Evolutionary conservation across 805 yeast species (phyloP).

Genomic region (Helenozyma baotianmanensis): DNA sequence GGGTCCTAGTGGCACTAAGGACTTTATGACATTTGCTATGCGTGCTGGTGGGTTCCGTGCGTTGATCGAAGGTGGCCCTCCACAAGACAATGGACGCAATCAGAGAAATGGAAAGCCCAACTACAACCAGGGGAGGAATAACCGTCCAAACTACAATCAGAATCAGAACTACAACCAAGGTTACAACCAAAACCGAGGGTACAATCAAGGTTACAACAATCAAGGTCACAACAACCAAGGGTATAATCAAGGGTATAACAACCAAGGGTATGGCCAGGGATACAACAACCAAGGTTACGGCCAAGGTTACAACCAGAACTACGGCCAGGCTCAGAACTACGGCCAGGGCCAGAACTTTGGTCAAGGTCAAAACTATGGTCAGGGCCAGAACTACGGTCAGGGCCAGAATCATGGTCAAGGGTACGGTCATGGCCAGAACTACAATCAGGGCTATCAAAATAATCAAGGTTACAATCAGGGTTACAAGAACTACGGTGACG

Average conservation of each 20-base stretch:
- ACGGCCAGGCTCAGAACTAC: no score
- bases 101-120: slow-evolving; percentile 5
- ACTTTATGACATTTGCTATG: slow-evolving; percentile 26
- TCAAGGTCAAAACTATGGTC: not conserved
- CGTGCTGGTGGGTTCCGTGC: slow-evolving; percentile 39
- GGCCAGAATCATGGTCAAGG: not conserved
- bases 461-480: slow-evolving; percentile 6
- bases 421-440: not conserved
- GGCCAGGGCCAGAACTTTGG: slow-evolving; percentile 3
- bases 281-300: slow-evolving; percentile 1
- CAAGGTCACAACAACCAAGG: slow-evolving; percentile 1
- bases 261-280: slow-evolving; percentile 5
- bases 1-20: slow-evolving; percentile 37
- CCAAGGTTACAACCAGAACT: not conserved
- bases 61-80: slow-evolving; percentile 12
- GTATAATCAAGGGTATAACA: slow-evolving; percentile 2
- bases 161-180: slow-evolving; percentile 1
- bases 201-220: slow-evolving; percentile 16
- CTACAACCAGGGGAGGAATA: slow-evolving; percentile 7
- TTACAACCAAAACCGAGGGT: slow-evolving; percentile 6
- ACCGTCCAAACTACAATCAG: slow-evolving; percentile 4
- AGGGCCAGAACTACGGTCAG: not conserved
- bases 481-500: slow-evolving; percentile 1
- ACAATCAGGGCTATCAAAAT: not conserved
- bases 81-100: slow-evolving; percentile 10